A percentile compares a stretch with the other conserved stretches of the same genome.
Evolutionary conservation across 495 filamentous ascomycete species (phyloP).

Genomic region (Aspergillus cavernicola): DNA sequence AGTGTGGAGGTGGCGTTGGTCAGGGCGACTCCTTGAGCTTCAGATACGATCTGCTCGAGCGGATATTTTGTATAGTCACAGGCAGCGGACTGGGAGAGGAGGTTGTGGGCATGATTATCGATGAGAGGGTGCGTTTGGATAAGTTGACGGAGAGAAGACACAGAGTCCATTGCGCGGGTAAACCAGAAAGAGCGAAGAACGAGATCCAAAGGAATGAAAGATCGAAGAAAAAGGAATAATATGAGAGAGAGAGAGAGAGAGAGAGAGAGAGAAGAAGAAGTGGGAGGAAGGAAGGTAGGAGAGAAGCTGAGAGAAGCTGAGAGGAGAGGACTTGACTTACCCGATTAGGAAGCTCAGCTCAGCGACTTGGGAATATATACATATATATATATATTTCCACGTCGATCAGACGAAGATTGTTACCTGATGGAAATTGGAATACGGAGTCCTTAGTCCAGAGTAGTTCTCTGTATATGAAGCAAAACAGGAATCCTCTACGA

Average conservation of each 20-base stretch:
- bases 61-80: conserved; percentile 37
- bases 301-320: background rate
- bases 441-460: too few species aligned
- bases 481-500: conserved; percentile 5
- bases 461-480: background rate
- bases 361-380: background rate
- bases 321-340: background rate
- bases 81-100: conserved; percentile 46
- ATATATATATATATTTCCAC: background rate
- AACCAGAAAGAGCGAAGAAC: background rate
- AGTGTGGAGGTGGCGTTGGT: conserved; percentile 56
- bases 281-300: background rate
- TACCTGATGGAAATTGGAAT: too few species aligned
- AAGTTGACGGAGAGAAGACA: conserved; percentile 38
- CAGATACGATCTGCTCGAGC: conserved; percentile 62
- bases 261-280: background rate
- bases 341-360: background rate
- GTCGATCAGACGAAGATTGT: too few species aligned
- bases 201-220: background rate
- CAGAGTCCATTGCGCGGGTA: conserved; percentile 22
- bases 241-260: background rate
- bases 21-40: conserved; percentile 68
- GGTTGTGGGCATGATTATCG: conserved; percentile 85
- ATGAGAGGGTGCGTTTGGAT: conserved; percentile 73
- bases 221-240: background rate